Base-by-base conservation (phyloP, 73 alveolate genomes). In the Paraurostyla sp. region DNA sequence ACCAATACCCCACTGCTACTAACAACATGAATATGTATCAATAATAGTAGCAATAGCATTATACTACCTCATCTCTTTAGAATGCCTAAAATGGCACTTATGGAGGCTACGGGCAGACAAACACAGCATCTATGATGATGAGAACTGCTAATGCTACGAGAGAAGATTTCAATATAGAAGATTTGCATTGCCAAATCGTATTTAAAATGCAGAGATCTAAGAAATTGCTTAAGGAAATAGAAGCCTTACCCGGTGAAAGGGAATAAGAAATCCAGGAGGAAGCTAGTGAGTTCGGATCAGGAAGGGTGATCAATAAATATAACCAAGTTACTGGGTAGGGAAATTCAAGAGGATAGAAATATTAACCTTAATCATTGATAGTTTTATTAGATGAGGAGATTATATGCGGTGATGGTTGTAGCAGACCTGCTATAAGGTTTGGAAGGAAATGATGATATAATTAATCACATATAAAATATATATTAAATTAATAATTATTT, bases 111-210 rank as follows among this genome's bases (percentile, higher is more conserved):
- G 89, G 80, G n/a, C n/a, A n/a, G n/a, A n/a, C n/a, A n/a, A n/a
- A n/a, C n/a, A n/a, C n/a, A n/a, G n/a, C n/a, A n/a, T n/a, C n/a
- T n/a, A n/a, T n/a, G n/a, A n/a, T 78, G 89, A 50, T 78, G 89
- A 50, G 89, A 20, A 78, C 89, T 32, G 89, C 89, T 32, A 49
- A 78, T 78, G 76, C 57, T 11, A 54, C 80, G 29, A 49, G 89
- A 18, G 89, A 78, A 27, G 89, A 78, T 45, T 78, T 78, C 33
- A 78, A 78, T 51, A 78, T 78, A 6, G 89, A 78, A 36, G 89
- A 78, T 54, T 78, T 78, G 33, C 89, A 78, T 51, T 78, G 73
- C 22, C 69, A 78, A 27, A 35, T 78, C 0, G 89, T 78, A 0
- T 43, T 32, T 54, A 78, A 54, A 52, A 16, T 78, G 15, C 60